These are phyloP conservation scores for Colletotrichum kahawae DNA, from an alignment of 2,329 filamentous ascomycete genomes.

Conservation along the genomic window DNA sequence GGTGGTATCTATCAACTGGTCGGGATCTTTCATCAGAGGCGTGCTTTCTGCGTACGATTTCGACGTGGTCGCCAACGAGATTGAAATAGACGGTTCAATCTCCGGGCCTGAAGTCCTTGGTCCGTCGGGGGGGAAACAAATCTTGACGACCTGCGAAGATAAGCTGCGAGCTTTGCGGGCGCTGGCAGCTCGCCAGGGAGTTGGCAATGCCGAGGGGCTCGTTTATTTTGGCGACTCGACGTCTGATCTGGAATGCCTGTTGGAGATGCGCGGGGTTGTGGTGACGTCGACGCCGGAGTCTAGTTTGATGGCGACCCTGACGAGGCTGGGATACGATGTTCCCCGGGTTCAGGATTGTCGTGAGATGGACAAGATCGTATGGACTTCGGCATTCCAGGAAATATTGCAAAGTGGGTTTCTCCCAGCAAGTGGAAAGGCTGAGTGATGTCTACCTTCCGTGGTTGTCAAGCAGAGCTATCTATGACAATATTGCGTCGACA, in stretches of 20 bases:
- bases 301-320: constrained; percentile 27
- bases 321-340: constrained; percentile 34
- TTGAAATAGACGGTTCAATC: constrained; percentile 43
- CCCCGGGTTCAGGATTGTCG: constrained; percentile 28
- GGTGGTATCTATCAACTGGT: constrained; percentile 60
- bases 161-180: constrained; percentile 48
- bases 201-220: constrained; percentile 25
- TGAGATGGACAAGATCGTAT: constrained; percentile 29
- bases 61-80: constrained; percentile 49
- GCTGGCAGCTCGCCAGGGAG: constrained; percentile 26
- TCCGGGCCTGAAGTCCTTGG: constrained; percentile 40
- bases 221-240: constrained; percentile 65
- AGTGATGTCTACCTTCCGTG: neutral
- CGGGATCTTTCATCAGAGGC: constrained; percentile 50
- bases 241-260: constrained; percentile 60
- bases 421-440: neutral
- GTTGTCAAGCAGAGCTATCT: neutral
- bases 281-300: constrained; percentile 40
- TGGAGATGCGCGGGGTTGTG: constrained; percentile 50
- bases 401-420: constrained; percentile 11
- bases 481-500: neutral
- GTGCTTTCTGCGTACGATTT: constrained; percentile 39
- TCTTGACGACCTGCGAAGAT: constrained; percentile 46
- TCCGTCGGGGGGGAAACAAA: constrained; percentile 26
- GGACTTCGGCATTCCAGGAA: constrained; percentile 35